phyloP scores from a whole-genome alignment of 192 early-diverging fungal species.

The Podila epigama region DNA sequence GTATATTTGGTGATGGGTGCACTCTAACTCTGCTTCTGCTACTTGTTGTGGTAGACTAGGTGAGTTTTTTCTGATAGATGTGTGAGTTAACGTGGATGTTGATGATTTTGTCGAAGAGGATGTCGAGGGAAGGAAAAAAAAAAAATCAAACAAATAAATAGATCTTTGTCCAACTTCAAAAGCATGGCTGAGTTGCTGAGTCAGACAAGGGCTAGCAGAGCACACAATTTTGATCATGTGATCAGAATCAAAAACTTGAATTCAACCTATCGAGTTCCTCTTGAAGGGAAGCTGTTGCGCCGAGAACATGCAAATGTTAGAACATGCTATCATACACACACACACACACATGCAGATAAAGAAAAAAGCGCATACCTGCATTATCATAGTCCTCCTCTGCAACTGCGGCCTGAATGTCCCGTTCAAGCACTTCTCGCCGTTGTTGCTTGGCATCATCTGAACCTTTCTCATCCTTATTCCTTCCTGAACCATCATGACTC shows the following conservation, averaged over 20 bases:
- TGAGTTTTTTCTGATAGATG: too few relatives aligned
- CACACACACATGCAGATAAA: neutral
- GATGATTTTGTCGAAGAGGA: too few relatives aligned
- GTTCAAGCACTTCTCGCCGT: conserved; percentile 6
- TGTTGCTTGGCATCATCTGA: neutral
- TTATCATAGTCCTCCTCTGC: conserved; percentile 35
- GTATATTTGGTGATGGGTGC: too few relatives aligned
- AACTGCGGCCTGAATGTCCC: conserved; percentile 39
- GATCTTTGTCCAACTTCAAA: too few relatives aligned
- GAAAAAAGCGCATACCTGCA: conserved; percentile 14
- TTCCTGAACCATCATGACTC: neutral
- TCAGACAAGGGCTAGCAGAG: too few relatives aligned
- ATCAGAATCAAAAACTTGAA: neutral
- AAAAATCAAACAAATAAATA: too few relatives aligned
- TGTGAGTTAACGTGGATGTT: too few relatives aligned
- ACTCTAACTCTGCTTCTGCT: too few relatives aligned
- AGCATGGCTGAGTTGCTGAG: too few relatives aligned
- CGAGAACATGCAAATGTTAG: neutral
- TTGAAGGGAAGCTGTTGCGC: conserved; percentile 26
- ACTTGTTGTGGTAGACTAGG: too few relatives aligned
- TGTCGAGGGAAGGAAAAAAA: too few relatives aligned
- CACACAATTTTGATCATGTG: neutral
- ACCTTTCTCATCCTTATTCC: neutral
- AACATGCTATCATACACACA: neutral
- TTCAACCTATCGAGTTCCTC: neutral